Conservation (phyloP, 2,329 filamentous ascomycete genomes). For the Colletotrichum euphorbiae region DNA sequence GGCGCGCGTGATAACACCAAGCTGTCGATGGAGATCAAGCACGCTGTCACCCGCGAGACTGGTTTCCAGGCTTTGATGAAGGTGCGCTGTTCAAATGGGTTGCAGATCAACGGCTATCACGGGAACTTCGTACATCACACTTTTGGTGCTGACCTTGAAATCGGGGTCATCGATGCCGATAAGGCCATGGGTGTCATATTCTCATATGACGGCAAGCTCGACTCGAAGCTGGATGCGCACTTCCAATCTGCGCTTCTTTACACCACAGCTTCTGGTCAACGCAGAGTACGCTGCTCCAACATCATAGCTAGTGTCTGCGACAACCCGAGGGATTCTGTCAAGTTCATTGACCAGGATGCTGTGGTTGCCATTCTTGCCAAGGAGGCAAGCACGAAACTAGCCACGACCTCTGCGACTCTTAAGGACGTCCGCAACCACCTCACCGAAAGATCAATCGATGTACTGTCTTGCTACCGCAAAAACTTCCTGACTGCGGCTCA, state of each 20-base stretch:
- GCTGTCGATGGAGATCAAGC: slow-evolving; percentile 85
- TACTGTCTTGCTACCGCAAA: slow-evolving; percentile 92
- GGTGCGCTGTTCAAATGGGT: slow-evolving; percentile 94
- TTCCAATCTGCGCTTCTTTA: slow-evolving; percentile 97
- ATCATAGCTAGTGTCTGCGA: slow-evolving; percentile 93
- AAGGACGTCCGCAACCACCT: slow-evolving; percentile 88
- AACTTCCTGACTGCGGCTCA: slow-evolving; percentile 86
- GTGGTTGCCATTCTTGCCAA: slow-evolving; percentile 91
- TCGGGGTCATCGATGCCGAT: slow-evolving; percentile 91
- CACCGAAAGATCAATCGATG: slow-evolving; percentile 92
- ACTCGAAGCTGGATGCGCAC: slow-evolving; percentile 94
- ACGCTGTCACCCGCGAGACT: slow-evolving; percentile 88
- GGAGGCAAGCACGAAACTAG: slow-evolving; percentile 89
- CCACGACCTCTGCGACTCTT: slow-evolving; percentile 74
- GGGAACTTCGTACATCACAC: slow-evolving; percentile 97
- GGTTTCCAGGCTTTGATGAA: slow-evolving; percentile 98
- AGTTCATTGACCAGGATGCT: slow-evolving; percentile 95
- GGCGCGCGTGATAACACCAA: slow-evolving; percentile 86
- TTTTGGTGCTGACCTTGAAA: slow-evolving; percentile 93
- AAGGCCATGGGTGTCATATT: slow-evolving; percentile 94
- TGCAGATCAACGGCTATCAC: slow-evolving; percentile 94
- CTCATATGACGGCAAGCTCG: slow-evolving; percentile 96
- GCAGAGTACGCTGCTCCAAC: slow-evolving; percentile 92
- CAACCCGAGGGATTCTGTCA: slow-evolving; percentile 84
- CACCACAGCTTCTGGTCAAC: slow-evolving; percentile 89